phyloP scores from a whole-genome alignment of 2,329 filamentous ascomycete genomes.

The Tetracladium maxilliforme region DNA sequence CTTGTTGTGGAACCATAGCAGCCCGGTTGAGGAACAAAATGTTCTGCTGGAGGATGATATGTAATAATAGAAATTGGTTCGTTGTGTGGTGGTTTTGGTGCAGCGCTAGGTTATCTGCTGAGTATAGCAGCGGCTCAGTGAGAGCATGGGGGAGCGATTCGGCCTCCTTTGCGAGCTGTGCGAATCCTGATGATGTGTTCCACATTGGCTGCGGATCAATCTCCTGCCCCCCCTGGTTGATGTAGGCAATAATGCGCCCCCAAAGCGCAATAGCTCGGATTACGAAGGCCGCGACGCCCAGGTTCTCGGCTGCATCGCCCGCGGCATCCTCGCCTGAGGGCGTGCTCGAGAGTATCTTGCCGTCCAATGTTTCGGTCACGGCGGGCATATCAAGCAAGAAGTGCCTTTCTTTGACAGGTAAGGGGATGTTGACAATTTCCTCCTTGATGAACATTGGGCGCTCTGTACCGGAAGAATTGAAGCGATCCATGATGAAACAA shows the following conservation, averaged over 20 bases:
- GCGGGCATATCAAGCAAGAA: slow-evolving; percentile 88
- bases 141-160: slow-evolving; percentile 56
- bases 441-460: slow-evolving; percentile 84
- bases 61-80: slow-evolving; percentile 85
- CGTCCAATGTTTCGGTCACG: slow-evolving; percentile 69
- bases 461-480: slow-evolving; percentile 91
- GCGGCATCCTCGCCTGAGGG: too few relatives aligned
- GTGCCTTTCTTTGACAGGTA: slow-evolving; percentile 80
- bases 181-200: slow-evolving; percentile 66
- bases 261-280: slow-evolving; percentile 75
- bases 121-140: slow-evolving; percentile 61
- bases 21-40: slow-evolving; percentile 83
- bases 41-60: slow-evolving; percentile 81
- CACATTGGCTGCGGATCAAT: slow-evolving; percentile 66
- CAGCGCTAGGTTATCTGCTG: slow-evolving; percentile 64
- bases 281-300: slow-evolving; percentile 88
- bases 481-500: slow-evolving; percentile 93
- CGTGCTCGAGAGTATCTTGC: slow-evolving; percentile 46
- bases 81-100: slow-evolving; percentile 75
- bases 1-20: slow-evolving; percentile 49
- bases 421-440: slow-evolving; percentile 73
- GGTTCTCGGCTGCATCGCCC: slow-evolving; percentile 67
- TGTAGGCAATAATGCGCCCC: slow-evolving; percentile 78
- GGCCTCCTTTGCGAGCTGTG: slow-evolving; percentile 52
- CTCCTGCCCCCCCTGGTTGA: slow-evolving; percentile 81